Percentiles rank a stretch among this genome's conserved stretches.
These are phyloP conservation scores for Boletellus deceptivus DNA, from an alignment of 1,284 basidiomycete genomes.

Conservation along the genomic window DNA sequence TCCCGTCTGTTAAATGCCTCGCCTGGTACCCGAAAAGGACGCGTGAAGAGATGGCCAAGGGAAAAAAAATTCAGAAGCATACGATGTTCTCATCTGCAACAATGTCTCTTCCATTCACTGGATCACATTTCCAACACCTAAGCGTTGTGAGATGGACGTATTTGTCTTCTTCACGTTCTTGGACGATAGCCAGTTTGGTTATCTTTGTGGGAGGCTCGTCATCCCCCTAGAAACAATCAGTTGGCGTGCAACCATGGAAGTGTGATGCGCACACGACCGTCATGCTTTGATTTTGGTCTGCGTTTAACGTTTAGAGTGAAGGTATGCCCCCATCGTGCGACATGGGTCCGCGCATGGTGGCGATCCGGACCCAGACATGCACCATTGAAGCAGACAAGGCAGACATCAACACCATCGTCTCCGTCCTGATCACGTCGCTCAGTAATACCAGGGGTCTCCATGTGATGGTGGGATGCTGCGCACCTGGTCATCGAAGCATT, in stretches of 20 bases:
- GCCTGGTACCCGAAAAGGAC: slow-evolving; percentile 36
- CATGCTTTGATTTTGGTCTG: slow-evolving; percentile 61
- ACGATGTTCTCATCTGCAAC: slow-evolving; percentile 13
- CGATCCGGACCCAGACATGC: slow-evolving; percentile 67
- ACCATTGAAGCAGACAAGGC: slow-evolving; percentile 92
- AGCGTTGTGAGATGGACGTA: slow-evolving; percentile 72
- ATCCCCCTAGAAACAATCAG: slow-evolving; percentile 37
- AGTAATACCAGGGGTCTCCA: slow-evolving; percentile 3
- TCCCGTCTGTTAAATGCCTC: slow-evolving; percentile 59
- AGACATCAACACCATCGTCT: slow-evolving; percentile 83
- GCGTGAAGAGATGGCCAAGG: neutral
- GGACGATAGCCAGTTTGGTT: slow-evolving; percentile 86
- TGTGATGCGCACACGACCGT: slow-evolving; percentile 58
- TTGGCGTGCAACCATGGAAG: neutral
- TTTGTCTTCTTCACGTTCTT: slow-evolving; percentile 85
- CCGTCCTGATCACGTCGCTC: slow-evolving; percentile 52
- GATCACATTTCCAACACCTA: slow-evolving; percentile 77
- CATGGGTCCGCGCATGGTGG: slow-evolving; percentile 74
- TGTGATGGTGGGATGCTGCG: slow-evolving; percentile 18
- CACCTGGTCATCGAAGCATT: slow-evolving; percentile 95
- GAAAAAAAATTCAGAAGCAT: neutral
- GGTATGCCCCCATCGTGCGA: slow-evolving; percentile 67
- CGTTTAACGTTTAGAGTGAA: slow-evolving; percentile 85
- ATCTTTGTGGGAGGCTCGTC: slow-evolving; percentile 83
- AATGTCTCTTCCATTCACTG: slow-evolving; percentile 51